These are phyloP conservation scores for Apiospora sp. DNA, from an alignment of 2,329 filamentous ascomycete species.

Conservation along the genomic window DNA sequence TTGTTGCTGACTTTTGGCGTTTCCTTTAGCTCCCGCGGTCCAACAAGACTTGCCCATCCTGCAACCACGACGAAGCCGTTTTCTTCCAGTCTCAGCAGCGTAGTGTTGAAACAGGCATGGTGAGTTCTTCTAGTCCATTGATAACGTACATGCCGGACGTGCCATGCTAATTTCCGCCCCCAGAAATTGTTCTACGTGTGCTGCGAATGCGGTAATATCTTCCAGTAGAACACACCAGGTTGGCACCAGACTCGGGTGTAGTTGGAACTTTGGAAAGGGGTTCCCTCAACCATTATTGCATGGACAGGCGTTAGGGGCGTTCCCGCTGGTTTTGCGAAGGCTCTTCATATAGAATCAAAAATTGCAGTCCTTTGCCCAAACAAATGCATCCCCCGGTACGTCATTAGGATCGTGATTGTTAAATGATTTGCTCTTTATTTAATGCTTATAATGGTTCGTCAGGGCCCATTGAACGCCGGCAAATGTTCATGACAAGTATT, in stretches of 20 bases:
- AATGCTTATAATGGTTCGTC: background rate
- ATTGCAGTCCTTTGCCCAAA: slow-evolving; percentile 1
- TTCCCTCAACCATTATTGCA: background rate
- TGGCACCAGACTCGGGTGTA: background rate
- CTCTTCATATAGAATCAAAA: slow-evolving; percentile 9
- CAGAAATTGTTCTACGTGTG: slow-evolving; percentile 95
- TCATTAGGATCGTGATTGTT: background rate
- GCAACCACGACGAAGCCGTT: slow-evolving; percentile 87
- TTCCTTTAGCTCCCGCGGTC: slow-evolving; percentile 83
- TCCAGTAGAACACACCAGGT: slow-evolving; percentile 55
- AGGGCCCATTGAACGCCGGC: slow-evolving; percentile 16
- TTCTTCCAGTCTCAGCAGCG: slow-evolving; percentile 99
- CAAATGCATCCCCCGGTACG: background rate
- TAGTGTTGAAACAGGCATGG: slow-evolving; percentile 97
- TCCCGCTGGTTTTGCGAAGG: background rate
- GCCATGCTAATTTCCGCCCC: slow-evolving; percentile 27
- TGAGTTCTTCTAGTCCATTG: slow-evolving; percentile 54
- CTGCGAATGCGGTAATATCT: slow-evolving; percentile 91
- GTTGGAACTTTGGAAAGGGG: background rate
- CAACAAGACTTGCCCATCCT: slow-evolving; percentile 84
- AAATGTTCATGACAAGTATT: slow-evolving; percentile 9
- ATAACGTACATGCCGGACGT: background rate
- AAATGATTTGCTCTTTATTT: slow-evolving; percentile 7
- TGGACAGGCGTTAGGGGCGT: slow-evolving; percentile 23
- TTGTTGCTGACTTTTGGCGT: slow-evolving; percentile 48